phyloP scores from a whole-genome alignment of 805 yeast genomes.

The Debaryomyces maramus region DNA sequence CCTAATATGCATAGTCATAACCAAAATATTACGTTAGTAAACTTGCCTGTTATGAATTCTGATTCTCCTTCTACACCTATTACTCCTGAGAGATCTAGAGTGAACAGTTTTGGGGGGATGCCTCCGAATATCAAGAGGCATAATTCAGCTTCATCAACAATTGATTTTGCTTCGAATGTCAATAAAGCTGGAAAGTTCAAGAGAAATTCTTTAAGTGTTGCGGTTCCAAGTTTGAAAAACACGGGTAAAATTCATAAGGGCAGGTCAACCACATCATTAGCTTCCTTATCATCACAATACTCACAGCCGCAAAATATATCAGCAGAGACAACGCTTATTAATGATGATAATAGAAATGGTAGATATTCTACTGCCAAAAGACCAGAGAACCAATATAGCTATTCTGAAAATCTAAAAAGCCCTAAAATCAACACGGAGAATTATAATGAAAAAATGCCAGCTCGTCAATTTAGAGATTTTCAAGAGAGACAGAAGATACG shows the following conservation, averaged over 20 bases:
- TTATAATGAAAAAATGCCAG: neutral
- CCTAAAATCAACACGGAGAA: slow-evolving; percentile 7
- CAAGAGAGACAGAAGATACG: slow-evolving; percentile 15
- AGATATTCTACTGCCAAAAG: neutral
- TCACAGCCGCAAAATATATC: neutral
- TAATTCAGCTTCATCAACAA: slow-evolving; percentile 18
- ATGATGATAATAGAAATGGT: slow-evolving; percentile 12
- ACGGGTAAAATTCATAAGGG: slow-evolving; percentile 13
- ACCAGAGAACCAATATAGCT: neutral
- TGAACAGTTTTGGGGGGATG: slow-evolving; percentile 2
- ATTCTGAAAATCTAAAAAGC: neutral
- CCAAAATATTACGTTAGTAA: slow-evolving; percentile 16
- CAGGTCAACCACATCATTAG: slow-evolving; percentile 23
- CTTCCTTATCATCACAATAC: slow-evolving; percentile 5
- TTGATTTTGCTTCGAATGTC: neutral
- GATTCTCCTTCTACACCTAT: slow-evolving; percentile 9
- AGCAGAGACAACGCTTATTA: slow-evolving; percentile 11
- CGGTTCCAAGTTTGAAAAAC: slow-evolving; percentile 6
- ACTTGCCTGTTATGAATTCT: slow-evolving; percentile 20
- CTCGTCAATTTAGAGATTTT: neutral
- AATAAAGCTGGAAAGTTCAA: slow-evolving; percentile 9
- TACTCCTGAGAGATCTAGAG: slow-evolving; percentile 10
- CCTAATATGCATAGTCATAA: neutral
- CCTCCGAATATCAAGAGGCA: slow-evolving; percentile 27
- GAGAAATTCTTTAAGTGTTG: slow-evolving; percentile 16